Conservation (phyloP, 2,329 filamentous ascomycete genomes). For the Pseudogymnoascus pannorum region DNA sequence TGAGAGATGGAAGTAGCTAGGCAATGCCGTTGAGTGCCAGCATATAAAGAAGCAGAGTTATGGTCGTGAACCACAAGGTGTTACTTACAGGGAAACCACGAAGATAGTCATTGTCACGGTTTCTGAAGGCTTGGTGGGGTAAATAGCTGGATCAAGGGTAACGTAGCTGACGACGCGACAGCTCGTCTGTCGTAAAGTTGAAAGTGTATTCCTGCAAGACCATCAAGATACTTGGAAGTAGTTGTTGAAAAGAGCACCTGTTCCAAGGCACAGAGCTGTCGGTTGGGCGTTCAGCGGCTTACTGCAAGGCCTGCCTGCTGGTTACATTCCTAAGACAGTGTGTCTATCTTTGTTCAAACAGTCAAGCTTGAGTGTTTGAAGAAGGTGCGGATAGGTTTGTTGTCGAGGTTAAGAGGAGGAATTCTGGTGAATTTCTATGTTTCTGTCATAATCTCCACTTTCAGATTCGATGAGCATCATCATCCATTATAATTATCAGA, state of each 20-base stretch:
- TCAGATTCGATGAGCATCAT: slow-evolving; percentile 8
- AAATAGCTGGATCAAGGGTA: neutral
- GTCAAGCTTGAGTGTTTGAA: neutral
- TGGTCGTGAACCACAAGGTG: neutral
- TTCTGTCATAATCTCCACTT: slow-evolving; percentile 7
- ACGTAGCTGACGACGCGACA: neutral
- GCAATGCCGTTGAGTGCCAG: neutral
- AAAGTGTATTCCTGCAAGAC: neutral
- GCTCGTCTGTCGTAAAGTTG: neutral
- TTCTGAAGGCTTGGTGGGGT: neutral
- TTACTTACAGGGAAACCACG: slow-evolving; percentile 51
- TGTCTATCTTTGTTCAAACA: slow-evolving; percentile 4
- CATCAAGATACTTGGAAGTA: neutral
- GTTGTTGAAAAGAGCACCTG: neutral
- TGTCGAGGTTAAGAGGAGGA: neutral
- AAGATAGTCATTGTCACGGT: slow-evolving; percentile 47
- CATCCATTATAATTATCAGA: slow-evolving; percentile 9
- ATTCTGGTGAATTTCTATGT: neutral
- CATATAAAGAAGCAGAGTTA: neutral
- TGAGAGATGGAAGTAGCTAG: neutral
- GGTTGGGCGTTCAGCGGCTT: neutral
- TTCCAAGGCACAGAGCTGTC: neutral
- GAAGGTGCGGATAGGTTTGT: neutral
- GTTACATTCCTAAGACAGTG: slow-evolving; percentile 8
- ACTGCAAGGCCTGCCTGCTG: slow-evolving; percentile 3